These are phyloP conservation scores for Nannochloropsis salina DNA, from an alignment of 108 stramenopile genomes.

Conservation along the genomic window DNA sequence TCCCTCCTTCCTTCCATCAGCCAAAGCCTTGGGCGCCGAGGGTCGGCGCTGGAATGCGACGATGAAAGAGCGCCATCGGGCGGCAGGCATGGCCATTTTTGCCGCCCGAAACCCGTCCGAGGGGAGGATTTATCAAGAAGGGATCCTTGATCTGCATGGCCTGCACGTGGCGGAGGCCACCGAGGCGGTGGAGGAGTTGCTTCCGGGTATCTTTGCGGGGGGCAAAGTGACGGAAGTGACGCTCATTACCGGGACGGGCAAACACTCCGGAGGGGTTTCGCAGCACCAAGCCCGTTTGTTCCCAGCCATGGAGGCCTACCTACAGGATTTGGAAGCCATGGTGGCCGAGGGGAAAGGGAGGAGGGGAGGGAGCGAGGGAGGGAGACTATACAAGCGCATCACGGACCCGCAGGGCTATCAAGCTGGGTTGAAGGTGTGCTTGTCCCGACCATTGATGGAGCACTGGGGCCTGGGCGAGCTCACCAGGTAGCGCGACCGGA, in stretches of 20 bases:
- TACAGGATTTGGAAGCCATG: background rate
- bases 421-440: background rate
- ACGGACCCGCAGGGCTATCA: background rate
- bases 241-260: background rate
- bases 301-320: background rate
- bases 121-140: background rate
- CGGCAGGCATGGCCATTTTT: background rate
- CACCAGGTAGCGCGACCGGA: too few relatives aligned
- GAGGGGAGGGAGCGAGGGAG: background rate
- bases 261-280: background rate
- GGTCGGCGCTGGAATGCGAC: background rate
- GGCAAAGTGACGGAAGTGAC: background rate
- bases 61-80: background rate
- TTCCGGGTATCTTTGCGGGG: background rate
- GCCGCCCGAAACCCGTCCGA: background rate
- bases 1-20: background rate
- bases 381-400: background rate
- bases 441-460: background rate
- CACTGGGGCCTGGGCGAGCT: background rate
- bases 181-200: slow-evolving; percentile 3
- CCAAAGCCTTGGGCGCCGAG: background rate
- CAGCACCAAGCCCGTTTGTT: background rate
- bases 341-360: background rate
- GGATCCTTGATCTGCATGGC: background rate
- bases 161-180: background rate